Evolutionary conservation across 371 early-diverging fungal genomes (phyloP).

Genomic region (Lichtheimia ornata): DNA sequence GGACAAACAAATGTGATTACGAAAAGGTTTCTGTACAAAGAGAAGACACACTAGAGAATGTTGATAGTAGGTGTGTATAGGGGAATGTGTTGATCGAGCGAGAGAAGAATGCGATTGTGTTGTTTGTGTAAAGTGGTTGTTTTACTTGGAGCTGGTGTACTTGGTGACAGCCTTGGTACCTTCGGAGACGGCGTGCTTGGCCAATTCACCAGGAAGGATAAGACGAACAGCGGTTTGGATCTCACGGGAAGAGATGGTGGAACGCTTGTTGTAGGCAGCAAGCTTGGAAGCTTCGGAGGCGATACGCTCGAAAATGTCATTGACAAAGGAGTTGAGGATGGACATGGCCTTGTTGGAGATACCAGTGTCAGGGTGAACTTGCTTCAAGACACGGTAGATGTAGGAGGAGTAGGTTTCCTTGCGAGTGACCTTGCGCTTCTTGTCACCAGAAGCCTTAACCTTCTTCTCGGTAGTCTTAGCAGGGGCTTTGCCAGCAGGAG

Average conservation of each 20-base stretch:
- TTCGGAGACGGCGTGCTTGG: slow-evolving; percentile 97
- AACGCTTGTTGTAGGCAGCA: slow-evolving; percentile 91
- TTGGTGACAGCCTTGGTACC: slow-evolving; percentile 98
- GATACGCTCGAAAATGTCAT: slow-evolving; percentile 96
- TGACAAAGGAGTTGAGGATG: slow-evolving; percentile 97
- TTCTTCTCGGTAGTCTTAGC: slow-evolving; percentile 62
- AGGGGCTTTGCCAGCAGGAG: slow-evolving; percentile 72
- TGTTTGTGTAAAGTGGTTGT: background rate
- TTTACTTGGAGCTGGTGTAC: slow-evolving; percentile 84
- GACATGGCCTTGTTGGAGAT: slow-evolving; percentile 99
- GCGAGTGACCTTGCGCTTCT: slow-evolving; percentile 59
- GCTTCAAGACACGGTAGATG: slow-evolving; percentile 93
- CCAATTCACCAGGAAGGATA: slow-evolving; percentile 93
- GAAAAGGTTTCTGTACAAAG: slow-evolving; percentile 4
- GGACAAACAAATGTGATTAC: slow-evolving; percentile 5
- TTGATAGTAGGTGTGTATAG: background rate
- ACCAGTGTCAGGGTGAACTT: slow-evolving; percentile 94
- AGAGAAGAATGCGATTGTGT: background rate
- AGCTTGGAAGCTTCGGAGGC: slow-evolving; percentile 86
- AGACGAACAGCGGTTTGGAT: slow-evolving; percentile 95
- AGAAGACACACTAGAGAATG: background rate
- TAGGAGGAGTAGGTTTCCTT: slow-evolving; percentile 90
- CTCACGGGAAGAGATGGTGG: slow-evolving; percentile 94
- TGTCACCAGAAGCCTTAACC: slow-evolving; percentile 53
- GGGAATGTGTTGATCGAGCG: slow-evolving; percentile 1